These are phyloP conservation scores for Mycena vulgaris DNA, from an alignment of 768 basidiomycete species.

Conservation along the genomic window DNA sequence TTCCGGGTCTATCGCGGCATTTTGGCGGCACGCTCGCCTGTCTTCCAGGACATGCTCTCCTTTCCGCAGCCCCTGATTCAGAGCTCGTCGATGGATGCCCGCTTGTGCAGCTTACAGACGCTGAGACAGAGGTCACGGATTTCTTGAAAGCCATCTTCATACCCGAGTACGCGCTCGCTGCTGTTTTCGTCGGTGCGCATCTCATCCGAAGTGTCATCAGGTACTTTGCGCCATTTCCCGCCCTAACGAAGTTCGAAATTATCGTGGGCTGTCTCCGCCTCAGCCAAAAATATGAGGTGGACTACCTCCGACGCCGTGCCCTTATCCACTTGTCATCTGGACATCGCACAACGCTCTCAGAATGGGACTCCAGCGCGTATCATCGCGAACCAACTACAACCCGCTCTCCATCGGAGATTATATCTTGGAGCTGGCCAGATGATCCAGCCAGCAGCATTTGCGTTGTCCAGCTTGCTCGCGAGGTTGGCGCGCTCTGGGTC, in stretches of 20 bases:
- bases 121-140: neutral
- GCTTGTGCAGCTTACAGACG: neutral
- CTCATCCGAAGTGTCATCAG: neutral
- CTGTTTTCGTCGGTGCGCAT: too few relatives aligned
- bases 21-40: too few relatives aligned
- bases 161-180: neutral
- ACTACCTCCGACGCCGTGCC: constrained; percentile 9
- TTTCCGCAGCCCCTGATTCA: constrained; percentile 28
- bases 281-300: constrained; percentile 27
- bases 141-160: constrained; percentile 16
- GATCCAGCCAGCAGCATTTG: neutral
- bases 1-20: neutral
- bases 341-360: neutral
- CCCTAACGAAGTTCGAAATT: neutral
- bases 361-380: neutral
- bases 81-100: constrained; percentile 26
- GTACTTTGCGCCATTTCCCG: constrained; percentile 18
- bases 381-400: neutral
- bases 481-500: constrained; percentile 20
- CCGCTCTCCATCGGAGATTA: neutral
- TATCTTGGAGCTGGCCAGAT: neutral
- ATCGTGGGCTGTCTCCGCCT: constrained; percentile 22
- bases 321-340: constrained; percentile 14
- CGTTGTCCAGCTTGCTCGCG: constrained; percentile 6
- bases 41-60: neutral